These are phyloP conservation scores for Mortierella antarctica DNA, from an alignment of 192 early-diverging fungal genomes.

Conservation along the genomic window DNA sequence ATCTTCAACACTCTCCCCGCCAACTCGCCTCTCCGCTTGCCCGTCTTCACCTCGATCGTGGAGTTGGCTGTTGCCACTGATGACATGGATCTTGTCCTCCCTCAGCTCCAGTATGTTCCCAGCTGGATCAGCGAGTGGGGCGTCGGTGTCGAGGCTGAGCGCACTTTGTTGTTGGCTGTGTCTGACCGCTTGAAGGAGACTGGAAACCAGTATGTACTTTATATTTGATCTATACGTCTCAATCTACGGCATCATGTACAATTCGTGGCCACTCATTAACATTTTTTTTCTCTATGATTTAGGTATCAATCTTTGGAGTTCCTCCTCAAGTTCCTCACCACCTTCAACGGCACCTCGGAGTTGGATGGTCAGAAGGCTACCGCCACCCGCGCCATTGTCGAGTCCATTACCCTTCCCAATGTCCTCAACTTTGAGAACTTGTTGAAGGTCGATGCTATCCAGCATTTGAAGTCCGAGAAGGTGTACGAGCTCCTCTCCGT, in stretches of 20 bases:
- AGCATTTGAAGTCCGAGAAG: slow-evolving; percentile 67
- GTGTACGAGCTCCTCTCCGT: slow-evolving; percentile 74
- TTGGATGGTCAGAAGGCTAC: slow-evolving; percentile 59
- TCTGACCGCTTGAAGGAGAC: slow-evolving; percentile 70
- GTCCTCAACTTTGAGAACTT: slow-evolving; percentile 87
- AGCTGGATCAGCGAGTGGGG: slow-evolving; percentile 78
- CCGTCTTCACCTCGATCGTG: slow-evolving; percentile 81
- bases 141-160: slow-evolving; percentile 63
- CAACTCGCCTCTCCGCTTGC: slow-evolving; percentile 64
- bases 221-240: neutral
- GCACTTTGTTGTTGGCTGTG: slow-evolving; percentile 71
- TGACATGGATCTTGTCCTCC: slow-evolving; percentile 74
- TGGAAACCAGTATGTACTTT: slow-evolving; percentile 64
- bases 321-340: slow-evolving; percentile 73
- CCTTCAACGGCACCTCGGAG: slow-evolving; percentile 60
- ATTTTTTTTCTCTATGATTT: neutral
- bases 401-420: slow-evolving; percentile 71
- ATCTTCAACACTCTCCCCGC: slow-evolving; percentile 84
- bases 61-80: slow-evolving; percentile 76
- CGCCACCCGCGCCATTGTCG: slow-evolving; percentile 72
- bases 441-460: slow-evolving; percentile 71
- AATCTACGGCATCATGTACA: no score
- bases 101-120: slow-evolving; percentile 72
- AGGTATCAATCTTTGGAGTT: slow-evolving; percentile 65
- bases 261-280: neutral